Percentiles rank a stretch among this genome's conserved stretches.
Evolutionary conservation across 805 yeast species (phyloP).

Genomic region (Zygosaccharomyces bailii): DNA sequence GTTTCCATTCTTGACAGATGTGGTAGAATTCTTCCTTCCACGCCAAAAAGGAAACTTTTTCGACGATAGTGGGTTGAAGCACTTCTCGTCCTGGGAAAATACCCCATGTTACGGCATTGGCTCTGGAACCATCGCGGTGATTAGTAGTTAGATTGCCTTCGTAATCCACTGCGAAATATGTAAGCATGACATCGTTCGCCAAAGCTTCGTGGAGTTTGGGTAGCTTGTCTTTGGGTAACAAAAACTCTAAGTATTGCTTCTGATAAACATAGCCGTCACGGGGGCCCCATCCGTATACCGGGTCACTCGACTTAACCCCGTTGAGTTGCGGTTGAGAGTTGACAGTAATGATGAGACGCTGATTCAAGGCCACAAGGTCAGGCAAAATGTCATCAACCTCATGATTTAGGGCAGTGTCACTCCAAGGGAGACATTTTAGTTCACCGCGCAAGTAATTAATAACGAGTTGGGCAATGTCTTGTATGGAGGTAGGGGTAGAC

Average conservation of each 20-base stretch:
- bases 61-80: slow-evolving; percentile 93
- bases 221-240: slow-evolving; percentile 55
- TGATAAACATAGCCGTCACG: slow-evolving; percentile 88
- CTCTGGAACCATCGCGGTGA: slow-evolving; percentile 62
- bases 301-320: slow-evolving; percentile 68
- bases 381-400: slow-evolving; percentile 65
- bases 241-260: slow-evolving; percentile 86
- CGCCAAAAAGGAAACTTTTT: slow-evolving; percentile 84
- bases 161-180: slow-evolving; percentile 72
- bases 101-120: slow-evolving; percentile 98
- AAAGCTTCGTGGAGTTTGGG: slow-evolving; percentile 29
- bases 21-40: slow-evolving; percentile 96
- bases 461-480: slow-evolving; percentile 62
- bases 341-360: slow-evolving; percentile 69
- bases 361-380: slow-evolving; percentile 61
- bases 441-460: slow-evolving; percentile 68
- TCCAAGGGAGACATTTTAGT: slow-evolving; percentile 83
- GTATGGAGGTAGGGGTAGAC: slow-evolving; percentile 68
- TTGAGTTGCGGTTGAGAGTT: slow-evolving; percentile 94
- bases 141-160: slow-evolving; percentile 61
- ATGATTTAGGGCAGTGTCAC: slow-evolving; percentile 79
- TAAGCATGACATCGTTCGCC: slow-evolving; percentile 48
- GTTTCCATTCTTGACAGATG: slow-evolving; percentile 76
- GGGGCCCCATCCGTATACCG: slow-evolving; percentile 93
- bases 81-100: slow-evolving; percentile 95